These are phyloP conservation scores for Trametes versicolor DNA, from an alignment of 1,284 basidiomycete species.

Conservation along the genomic window DNA sequence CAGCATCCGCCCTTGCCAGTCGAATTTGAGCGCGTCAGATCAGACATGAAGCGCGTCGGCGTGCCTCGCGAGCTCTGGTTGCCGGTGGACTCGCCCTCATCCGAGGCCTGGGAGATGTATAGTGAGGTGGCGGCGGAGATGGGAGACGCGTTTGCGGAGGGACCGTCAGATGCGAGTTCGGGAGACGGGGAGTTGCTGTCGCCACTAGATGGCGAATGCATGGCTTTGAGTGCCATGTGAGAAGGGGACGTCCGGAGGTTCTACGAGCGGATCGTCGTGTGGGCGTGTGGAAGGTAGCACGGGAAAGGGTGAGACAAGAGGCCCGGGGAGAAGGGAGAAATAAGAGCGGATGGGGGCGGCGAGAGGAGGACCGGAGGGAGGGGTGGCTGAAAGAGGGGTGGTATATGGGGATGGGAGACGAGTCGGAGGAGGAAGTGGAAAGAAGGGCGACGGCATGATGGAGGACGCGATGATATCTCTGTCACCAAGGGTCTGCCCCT, in stretches of 20 bases:
- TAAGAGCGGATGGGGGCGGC: conserved; percentile 29
- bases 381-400: conserved; percentile 39
- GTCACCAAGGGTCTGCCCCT: conserved; percentile 44
- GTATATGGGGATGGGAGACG: conserved; percentile 33
- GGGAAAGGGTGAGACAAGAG: conserved; percentile 14
- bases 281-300: conserved; percentile 12
- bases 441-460: conserved; percentile 43
- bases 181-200: conserved; percentile 43
- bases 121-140: conserved; percentile 38
- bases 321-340: conserved; percentile 22
- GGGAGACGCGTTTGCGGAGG: conserved; percentile 44
- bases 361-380: conserved; percentile 34
- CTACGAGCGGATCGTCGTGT: conserved; percentile 15
- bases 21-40: conserved; percentile 61
- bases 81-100: conserved; percentile 40
- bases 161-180: conserved; percentile 38
- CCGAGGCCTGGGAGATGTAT: conserved; percentile 33
- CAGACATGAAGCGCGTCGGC: conserved; percentile 58
- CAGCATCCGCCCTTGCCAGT: conserved; percentile 79
- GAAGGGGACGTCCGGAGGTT: conserved; percentile 6
- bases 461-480: conserved; percentile 37
- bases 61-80: conserved; percentile 51
- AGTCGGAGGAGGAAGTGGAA: conserved; percentile 39
- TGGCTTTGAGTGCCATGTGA: conserved; percentile 39
- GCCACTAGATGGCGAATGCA: conserved; percentile 50